Conservation (phyloP, 202 grass and related monocot genomes). For the Schoenoplectus tabernaemontani region DNA sequence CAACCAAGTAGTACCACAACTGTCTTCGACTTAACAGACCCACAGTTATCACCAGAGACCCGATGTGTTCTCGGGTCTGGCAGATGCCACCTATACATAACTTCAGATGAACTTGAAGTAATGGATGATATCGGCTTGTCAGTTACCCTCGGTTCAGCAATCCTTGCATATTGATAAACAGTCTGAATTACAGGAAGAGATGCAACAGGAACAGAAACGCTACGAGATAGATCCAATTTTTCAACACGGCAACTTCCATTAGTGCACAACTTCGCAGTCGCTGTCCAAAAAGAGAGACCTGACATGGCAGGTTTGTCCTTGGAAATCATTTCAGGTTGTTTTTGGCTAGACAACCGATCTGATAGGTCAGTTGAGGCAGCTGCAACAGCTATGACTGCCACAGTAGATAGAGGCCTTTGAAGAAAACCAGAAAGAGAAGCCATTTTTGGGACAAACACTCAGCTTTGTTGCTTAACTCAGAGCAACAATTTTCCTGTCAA, state of each 20-base stretch:
- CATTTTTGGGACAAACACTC: conserved; percentile 26
- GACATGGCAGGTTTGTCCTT: conserved; percentile 19
- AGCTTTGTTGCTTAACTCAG: conserved; percentile 12
- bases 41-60: background rate
- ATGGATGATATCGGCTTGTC: background rate
- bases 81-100: conserved; percentile 77
- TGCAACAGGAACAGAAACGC: conserved; percentile 19
- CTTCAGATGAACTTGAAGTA: conserved; percentile 45
- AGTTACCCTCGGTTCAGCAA: conserved; percentile 17
- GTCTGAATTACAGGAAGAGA: conserved; percentile 48
- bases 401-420: conserved; percentile 74
- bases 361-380: conserved; percentile 61
- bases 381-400: conserved; percentile 53
- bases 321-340: conserved; percentile 7
- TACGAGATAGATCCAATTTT: background rate
- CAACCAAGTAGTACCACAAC: conserved; percentile 83
- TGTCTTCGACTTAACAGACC: conserved; percentile 37
- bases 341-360: conserved; percentile 32
- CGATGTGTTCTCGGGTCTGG: conserved; percentile 37
- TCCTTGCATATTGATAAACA: conserved; percentile 59
- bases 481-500: background rate
- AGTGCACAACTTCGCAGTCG: background rate
- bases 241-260: conserved; percentile 9
- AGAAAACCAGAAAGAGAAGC: conserved; percentile 50
- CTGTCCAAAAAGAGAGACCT: conserved; percentile 18